Base-by-base conservation (phyloP, 306 rosid species). In the Prunus davidiana region DNA sequence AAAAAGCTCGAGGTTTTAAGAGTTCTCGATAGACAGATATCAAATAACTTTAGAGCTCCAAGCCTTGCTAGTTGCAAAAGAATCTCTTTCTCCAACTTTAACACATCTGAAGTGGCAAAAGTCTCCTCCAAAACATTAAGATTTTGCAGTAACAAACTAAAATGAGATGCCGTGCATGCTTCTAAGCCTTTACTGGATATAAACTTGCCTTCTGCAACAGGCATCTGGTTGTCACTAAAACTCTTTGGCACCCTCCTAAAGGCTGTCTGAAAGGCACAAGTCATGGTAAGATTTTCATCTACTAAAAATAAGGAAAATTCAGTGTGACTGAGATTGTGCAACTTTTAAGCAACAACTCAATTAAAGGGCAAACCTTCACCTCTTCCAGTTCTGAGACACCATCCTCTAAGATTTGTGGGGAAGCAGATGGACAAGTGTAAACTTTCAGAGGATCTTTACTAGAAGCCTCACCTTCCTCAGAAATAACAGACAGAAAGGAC, bases 111-210 rank as follows among this genome's bases (percentile, higher is more conserved):
- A 89, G 89, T 93, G 38, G 82, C 67, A 81, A 95, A 90, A 52
- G 88, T 82, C 76, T 87, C 88, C 85, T 95, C 97, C 80, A 95
- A 82, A 88, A 82, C 86, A 65, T 80, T 80, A 34, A 92, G 92
- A 75, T 90, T 95, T 84, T 90, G 86, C 86, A 95, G 84, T 72
- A 95, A 82, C 87, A 89, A 77, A 65, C 81, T 81, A 75, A 89
- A 89, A 78, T 84, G 88, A 3, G 83, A 56, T 24, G 80, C 83
- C 83, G 43, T 88, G 76, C 82, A 74, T 43, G 83, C 62, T 15
- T 83, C 80, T 54, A 81, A 76, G 75, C 72, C 81, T 0, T 58
- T 51, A 19, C 70, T 43, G 28, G 74, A 52, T 18, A 77, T 43
- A 55, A 71, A 83, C 25, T 64, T 69, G 25, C 76, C 74, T 20